These are phyloP conservation scores for Lophiostoma macrostomum DNA, from an alignment of 495 filamentous ascomycete genomes.

Conservation along the genomic window DNA sequence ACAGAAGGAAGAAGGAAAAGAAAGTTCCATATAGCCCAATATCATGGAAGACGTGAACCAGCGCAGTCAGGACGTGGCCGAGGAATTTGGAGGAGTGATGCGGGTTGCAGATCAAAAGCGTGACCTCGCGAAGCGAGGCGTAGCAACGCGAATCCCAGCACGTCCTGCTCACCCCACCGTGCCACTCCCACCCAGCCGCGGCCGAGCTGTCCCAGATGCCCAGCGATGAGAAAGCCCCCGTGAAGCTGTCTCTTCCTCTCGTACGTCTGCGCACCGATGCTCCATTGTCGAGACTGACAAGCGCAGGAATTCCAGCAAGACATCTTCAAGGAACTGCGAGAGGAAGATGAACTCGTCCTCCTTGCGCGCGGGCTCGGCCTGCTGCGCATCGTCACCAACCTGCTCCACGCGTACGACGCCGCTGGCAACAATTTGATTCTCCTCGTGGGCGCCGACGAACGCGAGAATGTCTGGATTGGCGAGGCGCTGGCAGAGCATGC, in stretches of 20 bases:
- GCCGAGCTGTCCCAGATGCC: constrained; percentile 27
- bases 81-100: background rate
- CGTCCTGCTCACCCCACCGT: constrained; percentile 1
- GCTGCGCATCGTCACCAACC: constrained; percentile 83
- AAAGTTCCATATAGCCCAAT: too few species aligned
- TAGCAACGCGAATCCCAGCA: constrained; percentile 12
- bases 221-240: constrained; percentile 51
- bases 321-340: constrained; percentile 82
- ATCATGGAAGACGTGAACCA: too few species aligned
- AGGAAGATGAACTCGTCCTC: constrained; percentile 89
- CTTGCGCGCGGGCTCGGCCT: constrained; percentile 89
- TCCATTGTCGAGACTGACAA: constrained; percentile 21
- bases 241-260: constrained; percentile 90
- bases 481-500: constrained; percentile 87
- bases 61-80: background rate
- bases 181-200: constrained; percentile 1
- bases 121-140: constrained; percentile 4
- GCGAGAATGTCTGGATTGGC: constrained; percentile 65
- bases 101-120: background rate
- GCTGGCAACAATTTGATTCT: constrained; percentile 90
- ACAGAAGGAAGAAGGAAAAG: too few species aligned
- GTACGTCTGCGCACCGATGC: constrained; percentile 49
- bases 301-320: constrained; percentile 60
- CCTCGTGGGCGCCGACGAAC: constrained; percentile 84
- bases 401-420: constrained; percentile 94